phyloP scores from a whole-genome alignment of 352 stramenopile species.

The Globisporangium polare region DNA sequence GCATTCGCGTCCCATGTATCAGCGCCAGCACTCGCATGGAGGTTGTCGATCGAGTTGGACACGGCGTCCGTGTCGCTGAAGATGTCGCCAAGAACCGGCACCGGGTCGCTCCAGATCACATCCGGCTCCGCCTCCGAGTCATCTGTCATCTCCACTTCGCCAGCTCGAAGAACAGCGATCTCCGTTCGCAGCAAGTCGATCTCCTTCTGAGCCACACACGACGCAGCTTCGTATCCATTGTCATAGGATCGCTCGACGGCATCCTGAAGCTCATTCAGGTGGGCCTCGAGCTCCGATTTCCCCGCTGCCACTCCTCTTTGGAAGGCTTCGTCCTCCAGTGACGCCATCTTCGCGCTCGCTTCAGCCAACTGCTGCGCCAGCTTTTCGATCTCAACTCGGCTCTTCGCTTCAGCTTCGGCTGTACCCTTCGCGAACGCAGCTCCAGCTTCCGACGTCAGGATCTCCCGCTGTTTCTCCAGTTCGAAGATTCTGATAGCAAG shows the following conservation, averaged over 20 bases:
- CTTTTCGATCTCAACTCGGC: not conserved
- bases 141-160: slow-evolving; percentile 4
- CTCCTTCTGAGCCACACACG: slow-evolving; percentile 15
- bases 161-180: slow-evolving; percentile 13
- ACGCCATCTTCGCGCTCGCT: not conserved
- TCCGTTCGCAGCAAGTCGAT: slow-evolving; percentile 25
- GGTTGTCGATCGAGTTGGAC: slow-evolving; percentile 15
- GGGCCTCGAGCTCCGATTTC: slow-evolving; percentile 7
- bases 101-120: slow-evolving; percentile 15
- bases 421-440: slow-evolving; percentile 1
- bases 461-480: slow-evolving; percentile 11
- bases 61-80: slow-evolving; percentile 16
- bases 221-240: slow-evolving; percentile 4
- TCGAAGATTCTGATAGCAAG: not conserved
- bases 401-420: not conserved
- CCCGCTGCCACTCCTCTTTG: slow-evolving; percentile 4
- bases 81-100: slow-evolving; percentile 15
- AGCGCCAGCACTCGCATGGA: not conserved
- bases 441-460: not conserved
- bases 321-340: not conserved
- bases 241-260: slow-evolving; percentile 2
- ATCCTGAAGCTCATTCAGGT: slow-evolving; percentile 3
- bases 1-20: slow-evolving; percentile 5
- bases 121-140: slow-evolving; percentile 12
- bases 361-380: not conserved